phyloP scores from a whole-genome alignment of 768 basidiomycete species.

The Russula griseocarnosa region DNA sequence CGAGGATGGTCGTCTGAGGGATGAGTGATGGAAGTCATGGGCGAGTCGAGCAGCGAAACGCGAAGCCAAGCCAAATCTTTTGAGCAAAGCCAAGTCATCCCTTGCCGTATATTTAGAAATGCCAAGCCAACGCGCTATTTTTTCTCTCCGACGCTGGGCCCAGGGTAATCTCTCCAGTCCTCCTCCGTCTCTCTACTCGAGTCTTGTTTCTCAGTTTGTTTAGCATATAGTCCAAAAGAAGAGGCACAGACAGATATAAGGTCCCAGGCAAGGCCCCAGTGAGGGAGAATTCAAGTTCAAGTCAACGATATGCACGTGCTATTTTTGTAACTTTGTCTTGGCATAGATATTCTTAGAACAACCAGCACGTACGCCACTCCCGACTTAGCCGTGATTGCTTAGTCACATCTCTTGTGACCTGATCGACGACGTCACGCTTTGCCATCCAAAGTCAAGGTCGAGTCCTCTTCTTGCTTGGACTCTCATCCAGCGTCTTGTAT shows the following conservation, averaged over 20 bases:
- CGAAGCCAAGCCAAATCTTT: conserved; percentile 24
- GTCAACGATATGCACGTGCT: not conserved
- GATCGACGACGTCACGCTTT: not conserved
- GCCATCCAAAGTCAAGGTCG: too few species aligned
- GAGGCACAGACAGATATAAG: not conserved
- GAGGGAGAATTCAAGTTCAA: not conserved
- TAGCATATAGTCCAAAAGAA: not conserved
- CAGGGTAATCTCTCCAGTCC: not conserved
- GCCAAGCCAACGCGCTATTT: conserved; percentile 30
- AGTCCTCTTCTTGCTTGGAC: conserved; percentile 35
- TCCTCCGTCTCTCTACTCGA: not conserved
- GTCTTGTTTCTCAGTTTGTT: not conserved
- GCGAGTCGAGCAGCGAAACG: not conserved
- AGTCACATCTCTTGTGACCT: not conserved
- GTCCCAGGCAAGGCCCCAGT: not conserved
- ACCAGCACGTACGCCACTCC: not conserved
- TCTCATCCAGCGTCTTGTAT: conserved; percentile 17
- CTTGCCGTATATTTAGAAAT: conserved; percentile 28
- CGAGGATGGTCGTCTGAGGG: conserved; percentile 15
- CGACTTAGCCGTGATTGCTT: not conserved
- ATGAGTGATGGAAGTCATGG: conserved; percentile 27
- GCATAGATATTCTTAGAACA: conserved; percentile 15
- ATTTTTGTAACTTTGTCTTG: conserved; percentile 23
- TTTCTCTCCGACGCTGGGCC: conserved; percentile 5
- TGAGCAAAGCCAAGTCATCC: conserved; percentile 27